Evolutionary conservation across 805 yeast species (phyloP).

Genomic region (Dipodascus albidus): DNA sequence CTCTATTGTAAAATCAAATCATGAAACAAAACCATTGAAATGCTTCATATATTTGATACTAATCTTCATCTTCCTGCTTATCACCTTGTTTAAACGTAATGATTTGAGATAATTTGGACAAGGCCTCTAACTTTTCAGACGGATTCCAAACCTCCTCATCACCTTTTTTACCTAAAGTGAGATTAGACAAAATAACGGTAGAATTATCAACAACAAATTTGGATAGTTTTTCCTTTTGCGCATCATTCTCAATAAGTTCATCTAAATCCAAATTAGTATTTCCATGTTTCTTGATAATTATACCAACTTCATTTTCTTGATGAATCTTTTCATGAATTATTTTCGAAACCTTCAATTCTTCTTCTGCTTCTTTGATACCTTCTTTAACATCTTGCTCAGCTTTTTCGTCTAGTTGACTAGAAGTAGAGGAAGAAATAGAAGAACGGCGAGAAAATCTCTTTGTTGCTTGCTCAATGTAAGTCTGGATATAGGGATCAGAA

Average conservation of each 20-base stretch:
- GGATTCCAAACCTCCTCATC: conserved; percentile 12
- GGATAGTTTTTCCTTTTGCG: no score
- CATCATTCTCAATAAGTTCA: conserved; percentile 3
- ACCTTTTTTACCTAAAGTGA: conserved; percentile 10
- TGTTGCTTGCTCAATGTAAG: neutral
- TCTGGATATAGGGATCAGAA: conserved; percentile 3
- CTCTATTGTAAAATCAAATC: no score
- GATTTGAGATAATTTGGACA: conserved; percentile 7
- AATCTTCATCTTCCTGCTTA: neutral
- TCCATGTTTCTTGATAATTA: neutral
- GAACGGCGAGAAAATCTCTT: neutral
- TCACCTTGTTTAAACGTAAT: neutral
- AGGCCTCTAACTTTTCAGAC: conserved; percentile 10
- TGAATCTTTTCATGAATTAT: neutral
- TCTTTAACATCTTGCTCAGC: conserved; percentile 1
- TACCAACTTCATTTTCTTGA: neutral
- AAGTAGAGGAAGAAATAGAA: neutral
- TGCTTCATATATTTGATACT: neutral
- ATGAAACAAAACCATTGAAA: neutral
- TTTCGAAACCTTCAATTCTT: neutral
- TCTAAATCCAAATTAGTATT: neutral
- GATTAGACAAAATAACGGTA: no score
- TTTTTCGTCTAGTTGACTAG: neutral
- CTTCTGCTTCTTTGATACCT: neutral
- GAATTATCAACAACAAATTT: no score